Evolutionary conservation across 1,284 basidiomycete species (phyloP).

Genomic region (Rhodofomes roseus): DNA sequence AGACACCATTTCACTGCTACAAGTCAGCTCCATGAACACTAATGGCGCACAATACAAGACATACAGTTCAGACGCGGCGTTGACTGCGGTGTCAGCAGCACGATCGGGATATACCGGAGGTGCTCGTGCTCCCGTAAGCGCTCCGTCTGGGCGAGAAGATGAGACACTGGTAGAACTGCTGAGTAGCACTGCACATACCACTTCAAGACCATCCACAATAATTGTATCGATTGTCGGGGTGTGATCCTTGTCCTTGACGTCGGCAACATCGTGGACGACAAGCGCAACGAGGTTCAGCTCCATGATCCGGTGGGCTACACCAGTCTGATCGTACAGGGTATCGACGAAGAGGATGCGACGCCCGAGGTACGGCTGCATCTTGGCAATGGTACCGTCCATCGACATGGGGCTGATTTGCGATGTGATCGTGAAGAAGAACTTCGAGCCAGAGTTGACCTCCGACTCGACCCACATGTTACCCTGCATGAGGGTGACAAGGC

Average conservation of each 20-base stretch:
- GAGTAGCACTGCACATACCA: conserved; percentile 51
- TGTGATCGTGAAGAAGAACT: conserved; percentile 96
- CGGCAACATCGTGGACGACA: conserved; percentile 73
- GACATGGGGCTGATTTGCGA: conserved; percentile 78
- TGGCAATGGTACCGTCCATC: conserved; percentile 67
- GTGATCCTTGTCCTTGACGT: conserved; percentile 78
- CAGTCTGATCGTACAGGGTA: conserved; percentile 75
- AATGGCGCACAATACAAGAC: conserved; percentile 28
- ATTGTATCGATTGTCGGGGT: conserved; percentile 95
- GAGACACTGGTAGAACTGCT: background rate
- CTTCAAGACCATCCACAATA: conserved; percentile 83
- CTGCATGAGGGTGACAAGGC: conserved; percentile 95
- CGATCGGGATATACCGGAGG: conserved; percentile 94
- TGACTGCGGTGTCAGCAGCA: conserved; percentile 79
- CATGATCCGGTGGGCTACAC: conserved; percentile 75
- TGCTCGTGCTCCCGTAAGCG: conserved; percentile 91
- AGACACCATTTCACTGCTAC: conserved; percentile 84
- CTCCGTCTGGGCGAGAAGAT: conserved; percentile 60
- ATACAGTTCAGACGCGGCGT: conserved; percentile 72
- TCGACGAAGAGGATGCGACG: conserved; percentile 89
- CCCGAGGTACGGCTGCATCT: conserved; percentile 77
- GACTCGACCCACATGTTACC: conserved; percentile 99
- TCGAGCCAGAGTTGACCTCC: conserved; percentile 87
- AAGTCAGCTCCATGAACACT: conserved; percentile 6
- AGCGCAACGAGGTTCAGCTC: conserved; percentile 83